A percentile compares a stretch with the other conserved stretches of the same genome.
phyloP scores from a whole-genome alignment of 805 yeast species.

The Suhomyces kilbournensis region DNA sequence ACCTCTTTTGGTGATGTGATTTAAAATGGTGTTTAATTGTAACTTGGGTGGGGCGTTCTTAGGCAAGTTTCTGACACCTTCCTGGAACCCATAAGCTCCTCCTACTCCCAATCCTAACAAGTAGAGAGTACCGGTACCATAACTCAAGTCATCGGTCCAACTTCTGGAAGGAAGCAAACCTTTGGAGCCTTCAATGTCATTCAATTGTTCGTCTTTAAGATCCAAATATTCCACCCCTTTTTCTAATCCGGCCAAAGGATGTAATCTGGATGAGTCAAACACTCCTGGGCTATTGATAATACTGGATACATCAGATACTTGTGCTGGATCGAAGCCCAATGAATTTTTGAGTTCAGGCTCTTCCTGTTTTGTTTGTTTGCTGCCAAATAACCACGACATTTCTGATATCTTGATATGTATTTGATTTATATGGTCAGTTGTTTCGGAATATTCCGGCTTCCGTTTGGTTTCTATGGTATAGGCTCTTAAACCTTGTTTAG shows the following conservation, averaged over 20 bases:
- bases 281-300: constrained; percentile 59
- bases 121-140: constrained; percentile 95
- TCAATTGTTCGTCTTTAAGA: constrained; percentile 74
- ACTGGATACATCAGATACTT: constrained; percentile 60
- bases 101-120: constrained; percentile 83
- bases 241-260: constrained; percentile 90
- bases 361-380: constrained; percentile 25
- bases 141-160: constrained; percentile 96
- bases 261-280: constrained; percentile 70
- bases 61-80: constrained; percentile 79
- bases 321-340: constrained; percentile 64
- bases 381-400: constrained; percentile 55
- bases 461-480: not conserved
- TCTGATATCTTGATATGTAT: not conserved
- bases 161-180: constrained; percentile 95
- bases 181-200: constrained; percentile 79
- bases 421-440: not conserved
- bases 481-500: not conserved
- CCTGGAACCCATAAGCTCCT: constrained; percentile 83
- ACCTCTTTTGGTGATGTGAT: constrained; percentile 91
- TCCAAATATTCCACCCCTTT: constrained; percentile 87
- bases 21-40: constrained; percentile 83
- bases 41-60: constrained; percentile 73
- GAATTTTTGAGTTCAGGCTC: constrained; percentile 25
- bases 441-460: not conserved